phyloP scores from a whole-genome alignment of 345 rosid species.

The Toxicodendron radicans region DNA sequence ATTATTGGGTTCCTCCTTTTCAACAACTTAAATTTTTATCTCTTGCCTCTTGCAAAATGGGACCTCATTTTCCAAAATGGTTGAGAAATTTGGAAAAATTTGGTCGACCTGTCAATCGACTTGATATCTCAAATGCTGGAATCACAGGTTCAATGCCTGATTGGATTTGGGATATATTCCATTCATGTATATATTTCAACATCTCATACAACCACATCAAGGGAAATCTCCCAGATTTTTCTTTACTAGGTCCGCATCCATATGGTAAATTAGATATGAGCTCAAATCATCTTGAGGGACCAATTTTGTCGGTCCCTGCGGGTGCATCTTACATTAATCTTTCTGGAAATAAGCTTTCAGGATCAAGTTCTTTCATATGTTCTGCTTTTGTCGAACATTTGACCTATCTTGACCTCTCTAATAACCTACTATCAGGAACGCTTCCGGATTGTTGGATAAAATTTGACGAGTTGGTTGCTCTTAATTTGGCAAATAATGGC shows the following conservation, averaged over 20 bases:
- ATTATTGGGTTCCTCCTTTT: slow-evolving; percentile 35
- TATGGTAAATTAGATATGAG: too few relatives aligned
- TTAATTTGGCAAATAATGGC: slow-evolving; percentile 11
- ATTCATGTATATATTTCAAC: too few relatives aligned
- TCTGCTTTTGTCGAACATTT: slow-evolving; percentile 1
- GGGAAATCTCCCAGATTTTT: too few relatives aligned
- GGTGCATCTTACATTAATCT: too few relatives aligned
- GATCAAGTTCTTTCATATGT: slow-evolving; percentile 27
- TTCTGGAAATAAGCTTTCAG: slow-evolving; percentile 30
- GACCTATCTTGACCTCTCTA: slow-evolving; percentile 38
- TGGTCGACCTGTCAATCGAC: too few relatives aligned
- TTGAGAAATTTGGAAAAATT: too few relatives aligned
- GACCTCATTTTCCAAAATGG: slow-evolving; percentile 1
- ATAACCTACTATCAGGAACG: slow-evolving; percentile 31
- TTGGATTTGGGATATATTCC: too few relatives aligned
- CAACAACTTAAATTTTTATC: slow-evolving; percentile 6
- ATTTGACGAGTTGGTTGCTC: background rate
- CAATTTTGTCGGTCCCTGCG: too few relatives aligned
- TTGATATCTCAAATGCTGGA: too few relatives aligned
- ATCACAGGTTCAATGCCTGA: too few relatives aligned
- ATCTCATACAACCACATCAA: too few relatives aligned
- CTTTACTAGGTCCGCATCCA: fast-evolving
- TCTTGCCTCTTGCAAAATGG: slow-evolving; percentile 24
- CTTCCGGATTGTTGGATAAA: slow-evolving; percentile 28
- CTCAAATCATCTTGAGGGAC: too few relatives aligned